A percentile compares a stretch with the other conserved stretches of the same genome.
These are phyloP conservation scores for Castanopsis chinensis DNA, from an alignment of 306 rosid genomes.

Conservation along the genomic window DNA sequence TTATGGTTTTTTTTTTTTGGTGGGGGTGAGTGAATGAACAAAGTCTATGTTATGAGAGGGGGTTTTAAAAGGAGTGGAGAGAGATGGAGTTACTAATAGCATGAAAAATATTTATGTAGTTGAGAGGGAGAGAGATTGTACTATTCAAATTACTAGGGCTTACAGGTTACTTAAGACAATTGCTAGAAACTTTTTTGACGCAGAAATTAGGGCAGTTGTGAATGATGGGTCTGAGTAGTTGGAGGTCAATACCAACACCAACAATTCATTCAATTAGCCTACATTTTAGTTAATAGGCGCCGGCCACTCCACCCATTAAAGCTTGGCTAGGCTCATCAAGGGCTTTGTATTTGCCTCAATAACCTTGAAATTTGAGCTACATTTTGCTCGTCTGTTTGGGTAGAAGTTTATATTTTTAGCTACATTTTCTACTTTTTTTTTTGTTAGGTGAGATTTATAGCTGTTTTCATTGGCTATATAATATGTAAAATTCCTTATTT, in stretches of 20 bases:
- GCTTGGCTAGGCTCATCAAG: neutral
- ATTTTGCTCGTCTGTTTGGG: too few species aligned
- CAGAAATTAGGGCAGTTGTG: conserved; percentile 43
- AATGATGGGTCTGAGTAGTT: conserved; percentile 45
- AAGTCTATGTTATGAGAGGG: conserved; percentile 28
- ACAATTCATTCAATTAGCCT: conserved; percentile 68
- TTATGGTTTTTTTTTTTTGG: neutral
- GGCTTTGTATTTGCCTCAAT: too few species aligned
- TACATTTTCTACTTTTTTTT: too few species aligned
- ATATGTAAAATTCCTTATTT: too few species aligned
- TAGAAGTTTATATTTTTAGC: too few species aligned
- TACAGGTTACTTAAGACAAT: neutral
- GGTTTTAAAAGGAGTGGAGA: conserved; percentile 38
- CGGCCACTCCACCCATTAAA: conserved; percentile 20
- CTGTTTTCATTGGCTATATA: too few species aligned
- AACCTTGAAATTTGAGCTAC: too few species aligned
- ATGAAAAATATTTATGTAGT: conserved; percentile 26
- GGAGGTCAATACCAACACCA: conserved; percentile 40
- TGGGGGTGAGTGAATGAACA: neutral
- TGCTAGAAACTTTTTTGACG: conserved; percentile 10
- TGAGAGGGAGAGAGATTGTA: neutral
- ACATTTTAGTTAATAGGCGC: conserved; percentile 49
- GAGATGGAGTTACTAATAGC: conserved; percentile 4
- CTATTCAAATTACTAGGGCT: neutral
- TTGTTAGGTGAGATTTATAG: too few species aligned